Conservation (phyloP, 2,329 filamentous ascomycete species). For the Acrodontium crateriforme region DNA sequence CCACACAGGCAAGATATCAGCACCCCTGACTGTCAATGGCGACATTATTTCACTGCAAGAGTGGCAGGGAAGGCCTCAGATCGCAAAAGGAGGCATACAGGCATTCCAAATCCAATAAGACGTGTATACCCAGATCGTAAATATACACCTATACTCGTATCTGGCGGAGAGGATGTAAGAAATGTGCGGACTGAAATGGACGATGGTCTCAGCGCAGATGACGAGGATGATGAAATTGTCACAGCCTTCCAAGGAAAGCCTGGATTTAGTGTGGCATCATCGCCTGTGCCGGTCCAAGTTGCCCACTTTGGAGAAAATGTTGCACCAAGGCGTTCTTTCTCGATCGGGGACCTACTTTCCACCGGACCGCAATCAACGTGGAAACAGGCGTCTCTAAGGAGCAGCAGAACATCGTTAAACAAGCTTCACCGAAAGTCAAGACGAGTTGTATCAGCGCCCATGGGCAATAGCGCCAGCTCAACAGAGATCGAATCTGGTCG, state of each 20-base stretch:
- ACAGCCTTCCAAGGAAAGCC: slow-evolving; percentile 4
- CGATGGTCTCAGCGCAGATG: slow-evolving; percentile 11
- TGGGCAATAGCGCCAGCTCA: slow-evolving; percentile 25
- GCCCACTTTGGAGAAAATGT: slow-evolving; percentile 14
- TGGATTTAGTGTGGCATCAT: slow-evolving; percentile 15
- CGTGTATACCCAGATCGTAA: slow-evolving; percentile 22
- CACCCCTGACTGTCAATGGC: slow-evolving; percentile 16
- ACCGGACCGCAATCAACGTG: slow-evolving; percentile 20
- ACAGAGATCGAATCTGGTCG: slow-evolving; percentile 22
- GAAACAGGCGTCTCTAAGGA: slow-evolving; percentile 24
- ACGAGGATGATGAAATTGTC: slow-evolving; percentile 5
- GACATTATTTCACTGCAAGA: slow-evolving; percentile 22
- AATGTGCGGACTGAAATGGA: slow-evolving; percentile 15
- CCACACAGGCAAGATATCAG: slow-evolving; percentile 2
- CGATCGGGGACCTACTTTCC: slow-evolving; percentile 32
- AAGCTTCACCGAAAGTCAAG: slow-evolving; percentile 16
- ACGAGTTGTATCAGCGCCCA: slow-evolving; percentile 19
- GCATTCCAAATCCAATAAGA: slow-evolving; percentile 25
- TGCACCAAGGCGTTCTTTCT: slow-evolving; percentile 35
- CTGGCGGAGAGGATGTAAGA: slow-evolving; percentile 13
- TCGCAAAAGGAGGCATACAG: slow-evolving; percentile 16
- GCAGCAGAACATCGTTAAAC: slow-evolving; percentile 16
- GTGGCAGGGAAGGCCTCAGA: slow-evolving; percentile 8
- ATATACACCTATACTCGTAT: slow-evolving; percentile 21
- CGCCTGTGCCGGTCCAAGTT: slow-evolving; percentile 11